Percentiles rank a stretch among this genome's conserved stretches.
Evolutionary conservation across 2,329 filamentous ascomycete genomes (phyloP).

Genomic region (Phialophora expanda): DNA sequence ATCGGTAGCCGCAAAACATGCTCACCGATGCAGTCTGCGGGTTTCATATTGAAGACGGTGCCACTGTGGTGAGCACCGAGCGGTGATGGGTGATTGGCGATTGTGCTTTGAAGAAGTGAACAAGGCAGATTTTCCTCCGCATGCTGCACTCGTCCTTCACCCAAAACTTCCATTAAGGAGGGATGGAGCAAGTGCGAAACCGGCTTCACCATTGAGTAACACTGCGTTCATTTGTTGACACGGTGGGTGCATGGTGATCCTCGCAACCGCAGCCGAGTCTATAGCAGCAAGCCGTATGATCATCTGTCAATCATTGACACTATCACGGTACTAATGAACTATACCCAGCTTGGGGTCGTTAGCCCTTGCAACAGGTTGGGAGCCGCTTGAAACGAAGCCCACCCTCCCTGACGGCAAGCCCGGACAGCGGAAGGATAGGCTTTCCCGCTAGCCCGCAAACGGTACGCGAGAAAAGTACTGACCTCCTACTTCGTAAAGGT

Average conservation of each 20-base stretch:
- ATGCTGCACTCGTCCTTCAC: not conserved
- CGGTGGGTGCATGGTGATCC: not conserved
- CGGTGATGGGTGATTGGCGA: not conserved
- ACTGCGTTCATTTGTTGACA: not conserved
- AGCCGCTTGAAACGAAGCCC: conserved; percentile 4
- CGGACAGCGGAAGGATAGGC: not conserved
- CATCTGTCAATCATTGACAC: not conserved
- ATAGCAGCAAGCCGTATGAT: not conserved
- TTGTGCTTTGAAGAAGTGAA: not conserved
- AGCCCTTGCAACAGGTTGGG: not conserved
- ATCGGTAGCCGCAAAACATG: not conserved
- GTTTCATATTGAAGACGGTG: not conserved
- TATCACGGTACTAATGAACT: not conserved
- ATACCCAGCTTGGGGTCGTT: not conserved
- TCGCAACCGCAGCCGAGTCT: not conserved
- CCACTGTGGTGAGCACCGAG: not conserved
- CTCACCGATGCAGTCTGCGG: not conserved
- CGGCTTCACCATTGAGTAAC: not conserved
- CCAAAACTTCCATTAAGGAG: not conserved
- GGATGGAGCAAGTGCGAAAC: not conserved
- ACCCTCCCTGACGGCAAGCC: not conserved
- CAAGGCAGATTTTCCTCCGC: not conserved
- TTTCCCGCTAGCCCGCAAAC: not conserved
- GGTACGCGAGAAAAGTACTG: not conserved
- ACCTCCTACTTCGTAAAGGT: conserved; percentile 9